Percentiles rank a stretch among this genome's conserved stretches.
These are phyloP conservation scores for Hermanozyma aechmeae DNA, from an alignment of 805 yeast species.

Conservation along the genomic window DNA sequence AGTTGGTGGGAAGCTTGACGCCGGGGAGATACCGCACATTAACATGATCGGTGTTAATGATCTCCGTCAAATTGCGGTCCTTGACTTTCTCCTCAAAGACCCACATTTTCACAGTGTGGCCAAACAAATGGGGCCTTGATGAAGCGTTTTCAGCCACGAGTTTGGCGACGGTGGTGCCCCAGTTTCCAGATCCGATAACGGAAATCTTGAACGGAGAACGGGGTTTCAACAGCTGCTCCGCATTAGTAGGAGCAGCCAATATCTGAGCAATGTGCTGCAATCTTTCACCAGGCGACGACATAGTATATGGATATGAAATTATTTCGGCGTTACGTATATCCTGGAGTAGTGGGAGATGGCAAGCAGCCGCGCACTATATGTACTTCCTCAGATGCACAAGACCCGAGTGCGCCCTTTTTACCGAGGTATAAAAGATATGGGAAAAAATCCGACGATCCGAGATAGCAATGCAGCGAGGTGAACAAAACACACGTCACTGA, in stretches of 20 bases:
- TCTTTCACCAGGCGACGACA: slow-evolving; percentile 8
- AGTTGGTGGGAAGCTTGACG: slow-evolving; percentile 75
- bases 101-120: slow-evolving; percentile 86
- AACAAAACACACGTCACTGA: too few relatives aligned
- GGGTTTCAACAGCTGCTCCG: slow-evolving; percentile 3
- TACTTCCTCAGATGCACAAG: too few relatives aligned
- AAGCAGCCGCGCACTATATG: too few relatives aligned
- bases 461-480: too few relatives aligned
- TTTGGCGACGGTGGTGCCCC: slow-evolving; percentile 98
- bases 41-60: slow-evolving; percentile 84
- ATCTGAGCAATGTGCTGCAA: slow-evolving; percentile 11
- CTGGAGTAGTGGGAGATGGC: too few relatives aligned
- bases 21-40: slow-evolving; percentile 93
- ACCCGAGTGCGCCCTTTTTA: too few relatives aligned
- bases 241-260: too few relatives aligned
- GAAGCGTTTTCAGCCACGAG: slow-evolving; percentile 83
- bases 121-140: slow-evolving; percentile 64
- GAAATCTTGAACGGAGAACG: slow-evolving; percentile 25
- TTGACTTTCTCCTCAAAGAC: slow-evolving; percentile 79
- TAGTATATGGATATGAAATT: too few relatives aligned
- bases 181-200: slow-evolving; percentile 87
- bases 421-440: too few relatives aligned
- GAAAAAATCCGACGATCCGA: too few relatives aligned
- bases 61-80: slow-evolving; percentile 78
- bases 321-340: too few relatives aligned